Evolutionary conservation across 306 rosid genomes (phyloP).

Genomic region (Senna siamea): DNA sequence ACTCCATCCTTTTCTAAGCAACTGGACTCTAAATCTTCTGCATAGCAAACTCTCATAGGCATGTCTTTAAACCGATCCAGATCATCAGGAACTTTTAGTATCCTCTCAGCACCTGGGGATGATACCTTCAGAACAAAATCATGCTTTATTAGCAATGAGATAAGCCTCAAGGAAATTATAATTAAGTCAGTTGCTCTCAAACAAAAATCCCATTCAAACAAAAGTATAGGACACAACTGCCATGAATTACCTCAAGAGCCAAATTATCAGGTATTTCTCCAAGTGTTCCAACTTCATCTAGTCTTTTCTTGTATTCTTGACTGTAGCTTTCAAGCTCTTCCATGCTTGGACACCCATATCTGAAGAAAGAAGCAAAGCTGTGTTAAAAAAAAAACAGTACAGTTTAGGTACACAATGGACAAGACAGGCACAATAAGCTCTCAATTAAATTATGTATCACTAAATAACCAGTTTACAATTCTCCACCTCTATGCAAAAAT

Average conservation of each 20-base stretch:
- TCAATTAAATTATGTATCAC: constrained; percentile 12
- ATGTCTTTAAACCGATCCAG: constrained; percentile 71
- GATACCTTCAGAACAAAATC: constrained; percentile 66
- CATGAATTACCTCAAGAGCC: constrained; percentile 72
- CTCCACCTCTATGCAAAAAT: background rate
- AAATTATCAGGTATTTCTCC: constrained; percentile 86
- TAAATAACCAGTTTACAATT: background rate
- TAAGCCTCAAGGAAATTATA: constrained; percentile 28
- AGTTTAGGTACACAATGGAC: constrained; percentile 6
- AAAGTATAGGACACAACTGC: constrained; percentile 18
- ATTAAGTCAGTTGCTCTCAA: constrained; percentile 26
- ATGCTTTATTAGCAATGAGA: constrained; percentile 30
- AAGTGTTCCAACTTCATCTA: constrained; percentile 77
- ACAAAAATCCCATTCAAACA: constrained; percentile 16
- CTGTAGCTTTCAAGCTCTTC: constrained; percentile 81
- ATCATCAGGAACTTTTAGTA: constrained; percentile 82
- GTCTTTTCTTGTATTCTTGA: constrained; percentile 69
- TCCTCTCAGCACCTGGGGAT: constrained; percentile 90
- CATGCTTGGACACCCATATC: constrained; percentile 90
- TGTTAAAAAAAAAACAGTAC: constrained; percentile 31
- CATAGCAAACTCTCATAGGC: constrained; percentile 75
- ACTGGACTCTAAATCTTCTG: constrained; percentile 56
- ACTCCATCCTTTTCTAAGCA: constrained; percentile 59
- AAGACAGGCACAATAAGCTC: background rate
- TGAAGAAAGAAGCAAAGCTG: constrained; percentile 41